phyloP scores from a whole-genome alignment of 176 grass and related monocot species.

The Otatea glauca region DNA sequence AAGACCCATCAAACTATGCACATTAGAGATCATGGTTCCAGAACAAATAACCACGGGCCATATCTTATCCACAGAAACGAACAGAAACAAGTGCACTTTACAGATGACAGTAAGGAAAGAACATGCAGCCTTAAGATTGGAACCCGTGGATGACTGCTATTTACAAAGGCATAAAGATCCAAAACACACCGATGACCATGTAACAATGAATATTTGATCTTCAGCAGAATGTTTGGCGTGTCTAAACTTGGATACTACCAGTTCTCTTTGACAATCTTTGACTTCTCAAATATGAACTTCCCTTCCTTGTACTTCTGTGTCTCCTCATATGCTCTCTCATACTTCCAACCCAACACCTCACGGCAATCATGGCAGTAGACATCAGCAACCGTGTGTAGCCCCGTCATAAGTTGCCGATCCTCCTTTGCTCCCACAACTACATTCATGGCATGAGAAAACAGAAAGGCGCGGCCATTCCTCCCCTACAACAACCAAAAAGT shows the following conservation, averaged over 20 bases:
- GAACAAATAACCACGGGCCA: slow-evolving; percentile 34
- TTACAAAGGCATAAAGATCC: slow-evolving; percentile 44
- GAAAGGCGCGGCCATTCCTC: slow-evolving; percentile 66
- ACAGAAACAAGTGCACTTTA: slow-evolving; percentile 45
- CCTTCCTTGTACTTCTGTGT: slow-evolving; percentile 81
- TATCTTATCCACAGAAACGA: slow-evolving; percentile 54
- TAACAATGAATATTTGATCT: slow-evolving; percentile 27
- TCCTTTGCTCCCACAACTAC: slow-evolving; percentile 66
- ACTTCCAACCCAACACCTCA: slow-evolving; percentile 78
- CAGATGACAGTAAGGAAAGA: slow-evolving; percentile 23
- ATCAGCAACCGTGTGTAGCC: slow-evolving; percentile 71
- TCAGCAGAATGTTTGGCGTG: background rate
- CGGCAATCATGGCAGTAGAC: slow-evolving; percentile 71
- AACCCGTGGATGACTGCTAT: slow-evolving; percentile 39
- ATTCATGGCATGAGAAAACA: slow-evolving; percentile 87
- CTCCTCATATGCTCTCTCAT: slow-evolving; percentile 70
- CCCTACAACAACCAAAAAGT: slow-evolving; percentile 46
- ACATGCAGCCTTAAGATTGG: slow-evolving; percentile 10
- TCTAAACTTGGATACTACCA: slow-evolving; percentile 53
- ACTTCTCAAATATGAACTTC: slow-evolving; percentile 90
- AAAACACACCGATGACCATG: background rate
- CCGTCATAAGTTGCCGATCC: slow-evolving; percentile 72
- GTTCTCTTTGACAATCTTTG: slow-evolving; percentile 80
- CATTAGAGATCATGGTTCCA: slow-evolving; percentile 5
- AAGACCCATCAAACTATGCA: slow-evolving; percentile 15